Evolutionary conservation across 192 early-diverging fungal species (phyloP), one percentile per base, ranked within the genome.

Genomic region (Entomortierella chlamydospora): DNA sequence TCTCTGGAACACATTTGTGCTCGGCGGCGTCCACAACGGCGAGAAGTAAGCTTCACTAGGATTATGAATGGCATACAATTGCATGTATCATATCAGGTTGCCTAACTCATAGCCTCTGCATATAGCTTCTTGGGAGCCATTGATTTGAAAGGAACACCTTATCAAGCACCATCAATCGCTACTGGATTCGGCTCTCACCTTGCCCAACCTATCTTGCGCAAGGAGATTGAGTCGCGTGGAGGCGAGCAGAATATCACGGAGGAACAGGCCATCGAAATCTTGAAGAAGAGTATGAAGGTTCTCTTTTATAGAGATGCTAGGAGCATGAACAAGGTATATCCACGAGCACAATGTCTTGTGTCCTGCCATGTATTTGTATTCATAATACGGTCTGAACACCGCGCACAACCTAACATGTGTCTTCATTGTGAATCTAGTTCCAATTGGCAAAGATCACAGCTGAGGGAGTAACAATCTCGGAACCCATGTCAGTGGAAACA

Each of bases 231-330:
- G 80, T 92, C 91, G 29, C 88, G 88, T 31, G 76, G 76, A 53
- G 76, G 76, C 55, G 94, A 95, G 74, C 87, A 97, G 23, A 91
- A 89, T 64, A 81, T 99, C 57, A 93, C 93, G 8, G 96, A 99
- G 84, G 92, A 93, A 65, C 94, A 97, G 72, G 97, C 98, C 2
- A 79, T 89, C 42, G 87, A 91, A 66, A 86, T 98, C 54, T 57
- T 99, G 39, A 89, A 98, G 66, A 91, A 95, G 61, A 91, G 91
- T 81, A 95, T 98, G 94, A 90, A 93, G 50, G 94, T 98, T 45
- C 91, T 98, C 64, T 97, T 89, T 70, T 98, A 97, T 90, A 89
- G 98, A 82, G 98, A 99, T 82, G 94, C 95, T 49, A 83, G 95
- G 81, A 90, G 94, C 58, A 76, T 95, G 81, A 98, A 98, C 87